phyloP scores from a whole-genome alignment of 495 filamentous ascomycete species.

The Aspergillus sclerotioniger region DNA sequence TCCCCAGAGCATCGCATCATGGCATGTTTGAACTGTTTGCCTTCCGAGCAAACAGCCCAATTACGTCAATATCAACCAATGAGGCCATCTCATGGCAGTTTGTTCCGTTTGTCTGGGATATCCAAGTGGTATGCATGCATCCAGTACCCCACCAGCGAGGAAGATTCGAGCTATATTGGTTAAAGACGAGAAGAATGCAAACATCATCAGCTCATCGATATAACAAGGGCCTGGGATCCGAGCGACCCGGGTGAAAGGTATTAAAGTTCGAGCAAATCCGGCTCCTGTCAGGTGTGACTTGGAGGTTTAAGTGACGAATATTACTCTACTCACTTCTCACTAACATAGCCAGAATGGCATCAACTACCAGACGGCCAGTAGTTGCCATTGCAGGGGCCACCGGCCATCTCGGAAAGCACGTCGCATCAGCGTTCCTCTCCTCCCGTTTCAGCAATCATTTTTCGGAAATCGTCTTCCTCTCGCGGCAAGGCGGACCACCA shows the following conservation, averaged over 20 bases:
- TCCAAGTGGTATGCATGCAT: not conserved
- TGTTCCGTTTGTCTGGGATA: not conserved
- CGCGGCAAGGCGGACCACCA: slow-evolving; percentile 13
- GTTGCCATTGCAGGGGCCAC: slow-evolving; percentile 30
- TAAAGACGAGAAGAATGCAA: not conserved
- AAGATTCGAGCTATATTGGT: not conserved
- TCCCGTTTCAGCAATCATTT: slow-evolving; percentile 19
- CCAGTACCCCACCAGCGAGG: not conserved
- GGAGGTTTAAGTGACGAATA: too few relatives aligned
- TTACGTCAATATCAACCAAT: not conserved
- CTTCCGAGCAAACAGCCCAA: not conserved
- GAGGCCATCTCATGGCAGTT: not conserved
- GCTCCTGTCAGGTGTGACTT: too few relatives aligned
- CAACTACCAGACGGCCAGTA: not conserved
- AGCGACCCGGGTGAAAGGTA: not conserved
- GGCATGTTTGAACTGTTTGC: not conserved
- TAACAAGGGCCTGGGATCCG: not conserved
- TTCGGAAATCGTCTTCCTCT: slow-evolving; percentile 25
- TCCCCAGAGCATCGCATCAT: too few relatives aligned
- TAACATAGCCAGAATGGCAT: slow-evolving; percentile 4
- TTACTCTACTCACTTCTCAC: not conserved
- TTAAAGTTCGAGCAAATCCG: not conserved
- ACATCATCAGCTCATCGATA: not conserved
- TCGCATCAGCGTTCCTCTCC: slow-evolving; percentile 24
- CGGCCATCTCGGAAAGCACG: slow-evolving; percentile 25